A percentile compares a stretch with the other conserved stretches of the same genome.
Conservation (phyloP, 2,329 filamentous ascomycete species). For the Atkinsonella hypoxylon region DNA sequence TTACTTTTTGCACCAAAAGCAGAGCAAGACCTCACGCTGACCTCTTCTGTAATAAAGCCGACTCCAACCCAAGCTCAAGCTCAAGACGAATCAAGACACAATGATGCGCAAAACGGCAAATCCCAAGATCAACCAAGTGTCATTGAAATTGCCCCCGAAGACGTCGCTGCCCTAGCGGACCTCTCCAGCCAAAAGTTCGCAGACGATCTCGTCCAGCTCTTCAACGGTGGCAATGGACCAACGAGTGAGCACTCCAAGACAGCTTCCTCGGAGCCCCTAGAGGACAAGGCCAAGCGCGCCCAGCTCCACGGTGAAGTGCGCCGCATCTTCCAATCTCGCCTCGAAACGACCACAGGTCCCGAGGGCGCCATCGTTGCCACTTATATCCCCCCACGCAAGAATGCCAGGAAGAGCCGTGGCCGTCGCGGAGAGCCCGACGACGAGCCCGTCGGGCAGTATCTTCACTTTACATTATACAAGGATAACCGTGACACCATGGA, state of each 20-base stretch:
- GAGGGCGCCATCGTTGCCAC: slow-evolving; percentile 52
- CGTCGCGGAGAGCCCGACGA: slow-evolving; percentile 16
- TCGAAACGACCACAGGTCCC: slow-evolving; percentile 60
- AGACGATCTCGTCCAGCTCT: slow-evolving; percentile 29
- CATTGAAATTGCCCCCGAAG: slow-evolving; percentile 20
- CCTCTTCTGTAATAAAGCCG: slow-evolving; percentile 3
- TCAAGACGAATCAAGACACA: slow-evolving; percentile 5
- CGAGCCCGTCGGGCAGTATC: slow-evolving; percentile 52
- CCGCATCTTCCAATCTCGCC: slow-evolving; percentile 63
- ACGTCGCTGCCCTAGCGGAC: slow-evolving; percentile 23
- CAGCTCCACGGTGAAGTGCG: slow-evolving; percentile 53
- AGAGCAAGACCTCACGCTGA: background rate
- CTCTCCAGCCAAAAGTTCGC: slow-evolving; percentile 29
- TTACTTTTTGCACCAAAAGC: background rate
- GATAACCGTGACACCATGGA: slow-evolving; percentile 98
- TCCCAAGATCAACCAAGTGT: slow-evolving; percentile 8
- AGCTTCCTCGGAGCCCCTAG: slow-evolving; percentile 28
- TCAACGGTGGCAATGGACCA: slow-evolving; percentile 23
- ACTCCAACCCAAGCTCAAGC: slow-evolving; percentile 11
- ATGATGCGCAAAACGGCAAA: slow-evolving; percentile 9
- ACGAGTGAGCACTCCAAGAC: slow-evolving; percentile 17
- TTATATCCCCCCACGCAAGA: slow-evolving; percentile 40
- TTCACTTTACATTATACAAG: slow-evolving; percentile 90
- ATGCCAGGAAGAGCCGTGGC: slow-evolving; percentile 17
- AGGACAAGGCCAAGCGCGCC: slow-evolving; percentile 33